A percentile compares a stretch with the other conserved stretches of the same genome.
These are phyloP conservation scores for Pythium diclinum DNA, from an alignment of 352 stramenopile species.

Conservation along the genomic window DNA sequence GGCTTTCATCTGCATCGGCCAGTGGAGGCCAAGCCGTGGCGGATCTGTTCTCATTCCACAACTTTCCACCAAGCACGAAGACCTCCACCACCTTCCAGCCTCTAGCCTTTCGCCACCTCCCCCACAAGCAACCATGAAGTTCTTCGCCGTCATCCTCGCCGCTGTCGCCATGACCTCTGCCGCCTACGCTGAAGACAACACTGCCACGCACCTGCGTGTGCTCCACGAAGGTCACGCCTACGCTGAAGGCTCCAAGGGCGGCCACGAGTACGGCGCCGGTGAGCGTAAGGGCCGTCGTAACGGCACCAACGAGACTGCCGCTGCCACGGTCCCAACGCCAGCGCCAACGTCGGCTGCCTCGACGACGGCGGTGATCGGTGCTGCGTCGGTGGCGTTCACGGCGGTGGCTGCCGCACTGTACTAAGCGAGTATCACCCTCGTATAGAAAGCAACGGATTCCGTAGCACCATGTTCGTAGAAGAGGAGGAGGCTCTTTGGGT, in stretches of 20 bases:
- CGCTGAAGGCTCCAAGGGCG: not conserved
- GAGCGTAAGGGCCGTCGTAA: not conserved
- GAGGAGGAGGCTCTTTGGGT: too few relatives aligned
- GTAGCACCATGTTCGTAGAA: too few relatives aligned
- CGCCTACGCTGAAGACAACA: not conserved
- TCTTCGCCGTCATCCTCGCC: constrained; percentile 4
- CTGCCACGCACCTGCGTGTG: not conserved
- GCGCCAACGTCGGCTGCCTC: constrained; percentile 2
- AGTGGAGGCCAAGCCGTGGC: too few relatives aligned
- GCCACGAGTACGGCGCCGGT: not conserved
- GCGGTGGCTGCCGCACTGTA: constrained; percentile 3
- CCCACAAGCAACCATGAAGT: constrained; percentile 4
- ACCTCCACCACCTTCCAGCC: not conserved
- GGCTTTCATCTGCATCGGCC: too few relatives aligned
- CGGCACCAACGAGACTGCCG: not conserved
- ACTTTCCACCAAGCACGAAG: constrained; percentile 1
- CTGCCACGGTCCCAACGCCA: not conserved
- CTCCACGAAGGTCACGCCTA: not conserved
- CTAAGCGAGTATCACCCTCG: too few relatives aligned
- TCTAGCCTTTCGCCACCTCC: not conserved
- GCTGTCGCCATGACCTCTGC: not conserved
- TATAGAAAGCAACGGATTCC: too few relatives aligned
- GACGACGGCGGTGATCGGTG: not conserved
- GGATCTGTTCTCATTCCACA: constrained; percentile 1
- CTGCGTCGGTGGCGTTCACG: not conserved